phyloP scores from a whole-genome alignment of 257 asterid species.

The Solanum sejunctum region DNA sequence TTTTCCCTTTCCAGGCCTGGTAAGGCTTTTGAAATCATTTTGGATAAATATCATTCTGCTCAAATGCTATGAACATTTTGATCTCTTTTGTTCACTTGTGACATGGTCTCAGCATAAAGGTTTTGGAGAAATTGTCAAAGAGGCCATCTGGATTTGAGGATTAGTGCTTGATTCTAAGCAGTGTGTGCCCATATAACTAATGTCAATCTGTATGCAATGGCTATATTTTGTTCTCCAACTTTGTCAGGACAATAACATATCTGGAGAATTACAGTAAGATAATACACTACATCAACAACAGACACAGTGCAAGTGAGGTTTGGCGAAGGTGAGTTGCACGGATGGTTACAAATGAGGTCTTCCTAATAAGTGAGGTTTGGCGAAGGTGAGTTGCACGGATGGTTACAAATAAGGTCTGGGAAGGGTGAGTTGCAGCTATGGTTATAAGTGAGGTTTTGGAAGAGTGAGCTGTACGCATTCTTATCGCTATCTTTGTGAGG shows the following conservation, averaged over 20 bases:
- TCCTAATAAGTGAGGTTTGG: too few species aligned
- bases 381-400: not conserved
- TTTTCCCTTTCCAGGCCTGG: not conserved
- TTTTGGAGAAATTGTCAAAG: not conserved
- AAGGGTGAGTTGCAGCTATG: too few species aligned
- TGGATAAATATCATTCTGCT: not conserved
- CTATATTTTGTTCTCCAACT: constrained; percentile 7
- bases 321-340: not conserved
- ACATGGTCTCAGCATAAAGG: not conserved
- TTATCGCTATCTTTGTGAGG: not conserved
- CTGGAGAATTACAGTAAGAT: not conserved
- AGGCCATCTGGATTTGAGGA: constrained; percentile 36
- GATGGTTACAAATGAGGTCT: not conserved
- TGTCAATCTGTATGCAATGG: constrained; percentile 60
- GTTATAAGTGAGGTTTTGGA: too few species aligned
- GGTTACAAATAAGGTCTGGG: not conserved
- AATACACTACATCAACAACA: too few species aligned
- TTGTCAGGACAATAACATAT: not conserved
- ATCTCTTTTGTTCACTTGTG: not conserved
- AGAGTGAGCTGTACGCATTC: too few species aligned
- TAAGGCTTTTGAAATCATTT: not conserved
- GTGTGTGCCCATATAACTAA: constrained; percentile 49
- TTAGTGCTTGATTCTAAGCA: constrained; percentile 54
- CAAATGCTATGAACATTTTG: not conserved
- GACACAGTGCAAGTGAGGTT: not conserved